phyloP scores from a whole-genome alignment of 306 rosid species.

The Mucuna pruriens region DNA sequence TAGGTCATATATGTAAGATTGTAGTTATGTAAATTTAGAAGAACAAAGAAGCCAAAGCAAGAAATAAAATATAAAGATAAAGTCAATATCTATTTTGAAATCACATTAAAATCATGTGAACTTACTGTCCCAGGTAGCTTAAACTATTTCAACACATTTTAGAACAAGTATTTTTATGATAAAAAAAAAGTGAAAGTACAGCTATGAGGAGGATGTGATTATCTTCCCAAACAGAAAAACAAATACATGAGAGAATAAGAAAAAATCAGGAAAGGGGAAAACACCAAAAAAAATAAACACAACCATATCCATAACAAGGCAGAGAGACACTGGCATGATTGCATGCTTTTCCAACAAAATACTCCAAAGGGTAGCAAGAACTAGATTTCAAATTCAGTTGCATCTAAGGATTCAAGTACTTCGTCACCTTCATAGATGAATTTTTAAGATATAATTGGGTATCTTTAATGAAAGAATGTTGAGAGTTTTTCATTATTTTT shows the following conservation, averaged over 20 bases:
- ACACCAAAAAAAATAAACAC: neutral
- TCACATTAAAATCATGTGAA: neutral
- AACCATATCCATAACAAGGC: neutral
- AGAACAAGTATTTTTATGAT: neutral
- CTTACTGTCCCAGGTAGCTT: neutral
- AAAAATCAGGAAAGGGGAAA: neutral
- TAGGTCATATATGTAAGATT: neutral
- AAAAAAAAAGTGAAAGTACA: neutral
- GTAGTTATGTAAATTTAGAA: constrained; percentile 15
- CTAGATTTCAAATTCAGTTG: neutral
- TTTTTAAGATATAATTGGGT: neutral
- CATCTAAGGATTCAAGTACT: too few species aligned
- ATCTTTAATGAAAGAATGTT: neutral
- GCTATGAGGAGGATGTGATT: neutral
- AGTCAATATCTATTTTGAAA: constrained; percentile 13
- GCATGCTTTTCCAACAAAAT: constrained; percentile 1
- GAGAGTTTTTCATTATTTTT: neutral
- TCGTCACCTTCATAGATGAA: neutral
- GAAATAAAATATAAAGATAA: constrained; percentile 2
- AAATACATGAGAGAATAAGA: neutral
- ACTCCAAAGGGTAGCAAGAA: neutral
- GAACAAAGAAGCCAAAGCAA: constrained; percentile 19
- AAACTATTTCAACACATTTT: neutral
- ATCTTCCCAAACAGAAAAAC: constrained; percentile 17
- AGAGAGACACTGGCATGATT: neutral